These are phyloP conservation scores for Noccaea bulbosa DNA, from an alignment of 345 rosid genomes.

Conservation along the genomic window DNA sequence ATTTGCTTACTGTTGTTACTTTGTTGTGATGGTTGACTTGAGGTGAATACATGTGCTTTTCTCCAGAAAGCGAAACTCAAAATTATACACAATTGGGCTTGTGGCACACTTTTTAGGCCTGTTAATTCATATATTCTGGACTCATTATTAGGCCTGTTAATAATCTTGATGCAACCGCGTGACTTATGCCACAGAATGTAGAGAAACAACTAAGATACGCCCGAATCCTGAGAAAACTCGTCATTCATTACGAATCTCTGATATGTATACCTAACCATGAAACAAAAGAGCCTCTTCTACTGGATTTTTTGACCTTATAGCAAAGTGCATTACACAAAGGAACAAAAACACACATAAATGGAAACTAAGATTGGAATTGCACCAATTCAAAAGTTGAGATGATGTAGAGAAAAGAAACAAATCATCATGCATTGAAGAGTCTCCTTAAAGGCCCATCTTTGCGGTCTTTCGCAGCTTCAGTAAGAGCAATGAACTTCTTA, in stretches of 20 bases:
- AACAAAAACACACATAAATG: neutral
- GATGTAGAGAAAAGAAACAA: neutral
- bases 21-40: too few species aligned
- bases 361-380: neutral
- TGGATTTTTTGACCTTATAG: neutral
- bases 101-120: too few species aligned
- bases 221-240: neutral
- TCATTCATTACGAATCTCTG: neutral
- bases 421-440: slow-evolving; percentile 65
- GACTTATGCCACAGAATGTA: neutral
- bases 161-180: too few species aligned
- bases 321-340: neutral
- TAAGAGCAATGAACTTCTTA: slow-evolving; percentile 97
- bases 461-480: slow-evolving; percentile 97
- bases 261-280: neutral
- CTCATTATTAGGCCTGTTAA: too few species aligned
- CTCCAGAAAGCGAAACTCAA: too few species aligned
- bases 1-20: too few species aligned
- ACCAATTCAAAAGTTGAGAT: neutral
- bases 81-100: too few species aligned
- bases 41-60: too few species aligned
- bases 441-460: slow-evolving; percentile 96
- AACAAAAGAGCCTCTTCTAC: neutral
- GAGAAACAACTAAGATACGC: too few species aligned
- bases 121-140: too few species aligned